Evolutionary conservation across 2,329 filamentous ascomycete species (phyloP).

Genomic region (Fusarium chuoi): DNA sequence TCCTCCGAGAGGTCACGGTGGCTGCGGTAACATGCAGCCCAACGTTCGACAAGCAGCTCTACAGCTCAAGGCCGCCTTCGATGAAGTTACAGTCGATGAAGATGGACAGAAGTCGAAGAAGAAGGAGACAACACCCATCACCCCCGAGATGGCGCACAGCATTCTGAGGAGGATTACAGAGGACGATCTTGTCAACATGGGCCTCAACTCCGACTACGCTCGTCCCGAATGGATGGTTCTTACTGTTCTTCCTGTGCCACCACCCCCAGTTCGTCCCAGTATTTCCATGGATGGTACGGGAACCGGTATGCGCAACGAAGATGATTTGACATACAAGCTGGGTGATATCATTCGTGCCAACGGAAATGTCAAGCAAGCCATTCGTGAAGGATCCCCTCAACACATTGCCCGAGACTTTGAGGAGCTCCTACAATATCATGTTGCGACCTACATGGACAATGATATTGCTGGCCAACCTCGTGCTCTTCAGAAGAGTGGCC

Average conservation of each 20-base stretch:
- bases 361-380: slow-evolving; percentile 89
- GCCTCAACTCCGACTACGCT: slow-evolving; percentile 93
- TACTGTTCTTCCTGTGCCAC: slow-evolving; percentile 93
- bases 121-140: slow-evolving; percentile 84
- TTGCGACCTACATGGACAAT: slow-evolving; percentile 99
- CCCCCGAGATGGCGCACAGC: slow-evolving; percentile 83
- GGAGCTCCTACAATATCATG: slow-evolving; percentile 92
- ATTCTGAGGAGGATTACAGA: slow-evolving; percentile 88
- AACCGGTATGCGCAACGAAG: slow-evolving; percentile 92
- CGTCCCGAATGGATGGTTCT: slow-evolving; percentile 98
- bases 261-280: slow-evolving; percentile 93
- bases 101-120: slow-evolving; percentile 70
- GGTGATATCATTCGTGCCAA: slow-evolving; percentile 99
- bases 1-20: slow-evolving; percentile 73
- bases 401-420: slow-evolving; percentile 94
- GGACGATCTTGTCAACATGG: slow-evolving; percentile 85
- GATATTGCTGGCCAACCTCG: slow-evolving; percentile 96
- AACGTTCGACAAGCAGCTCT: slow-evolving; percentile 88
- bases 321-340: slow-evolving; percentile 99
- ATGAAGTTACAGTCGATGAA: slow-evolving; percentile 77
- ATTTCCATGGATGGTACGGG: slow-evolving; percentile 97
- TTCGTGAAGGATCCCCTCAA: slow-evolving; percentile 88
- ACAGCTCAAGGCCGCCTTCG: slow-evolving; percentile 79
- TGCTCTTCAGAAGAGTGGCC: slow-evolving; percentile 94
- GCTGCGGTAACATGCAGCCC: slow-evolving; percentile 92